These are phyloP conservation scores for Testicularia cyperi DNA, from an alignment of 1,284 basidiomycete species.

Conservation along the genomic window DNA sequence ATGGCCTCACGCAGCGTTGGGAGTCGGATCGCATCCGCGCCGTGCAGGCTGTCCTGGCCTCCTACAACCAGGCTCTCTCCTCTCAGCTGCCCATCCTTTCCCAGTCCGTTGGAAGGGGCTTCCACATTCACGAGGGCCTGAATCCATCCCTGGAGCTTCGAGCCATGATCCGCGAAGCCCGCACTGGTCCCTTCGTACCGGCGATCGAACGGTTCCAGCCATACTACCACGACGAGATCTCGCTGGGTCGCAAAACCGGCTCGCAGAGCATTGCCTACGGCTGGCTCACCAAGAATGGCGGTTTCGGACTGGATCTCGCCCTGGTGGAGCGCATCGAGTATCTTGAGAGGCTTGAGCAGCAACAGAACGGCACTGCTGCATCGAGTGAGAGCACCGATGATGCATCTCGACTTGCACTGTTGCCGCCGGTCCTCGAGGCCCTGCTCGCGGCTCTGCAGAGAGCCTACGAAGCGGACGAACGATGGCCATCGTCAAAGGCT, in stretches of 20 bases:
- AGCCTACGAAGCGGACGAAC: slow-evolving; percentile 67
- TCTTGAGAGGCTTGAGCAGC: slow-evolving; percentile 36
- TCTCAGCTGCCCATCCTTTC: slow-evolving; percentile 19
- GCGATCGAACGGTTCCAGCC: slow-evolving; percentile 50
- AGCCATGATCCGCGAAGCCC: slow-evolving; percentile 36
- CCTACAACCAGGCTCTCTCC: slow-evolving; percentile 32
- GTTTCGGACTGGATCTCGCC: slow-evolving; percentile 54
- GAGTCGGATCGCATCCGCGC: slow-evolving; percentile 51
- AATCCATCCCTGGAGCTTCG: slow-evolving; percentile 27
- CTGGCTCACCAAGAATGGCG: slow-evolving; percentile 42
- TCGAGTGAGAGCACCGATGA: neutral
- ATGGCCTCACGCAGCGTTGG: slow-evolving; percentile 46
- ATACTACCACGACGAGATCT: slow-evolving; percentile 57
- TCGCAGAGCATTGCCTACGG: slow-evolving; percentile 10
- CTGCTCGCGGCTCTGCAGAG: slow-evolving; percentile 70
- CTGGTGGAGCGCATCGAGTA: slow-evolving; percentile 35
- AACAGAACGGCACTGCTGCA: slow-evolving; percentile 6
- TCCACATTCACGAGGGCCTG: slow-evolving; percentile 23
- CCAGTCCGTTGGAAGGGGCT: slow-evolving; percentile 16
- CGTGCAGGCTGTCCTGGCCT: slow-evolving; percentile 43
- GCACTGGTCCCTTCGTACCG: slow-evolving; percentile 54
- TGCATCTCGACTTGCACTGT: slow-evolving; percentile 25
- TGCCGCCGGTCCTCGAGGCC: slow-evolving; percentile 75
- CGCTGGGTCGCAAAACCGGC: slow-evolving; percentile 26
- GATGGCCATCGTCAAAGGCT: slow-evolving; percentile 34